Percentiles rank a stretch among this genome's conserved stretches.
These are phyloP conservation scores for Saprolegnia parasitica DNA, from an alignment of 352 stramenopile species.

Conservation along the genomic window DNA sequence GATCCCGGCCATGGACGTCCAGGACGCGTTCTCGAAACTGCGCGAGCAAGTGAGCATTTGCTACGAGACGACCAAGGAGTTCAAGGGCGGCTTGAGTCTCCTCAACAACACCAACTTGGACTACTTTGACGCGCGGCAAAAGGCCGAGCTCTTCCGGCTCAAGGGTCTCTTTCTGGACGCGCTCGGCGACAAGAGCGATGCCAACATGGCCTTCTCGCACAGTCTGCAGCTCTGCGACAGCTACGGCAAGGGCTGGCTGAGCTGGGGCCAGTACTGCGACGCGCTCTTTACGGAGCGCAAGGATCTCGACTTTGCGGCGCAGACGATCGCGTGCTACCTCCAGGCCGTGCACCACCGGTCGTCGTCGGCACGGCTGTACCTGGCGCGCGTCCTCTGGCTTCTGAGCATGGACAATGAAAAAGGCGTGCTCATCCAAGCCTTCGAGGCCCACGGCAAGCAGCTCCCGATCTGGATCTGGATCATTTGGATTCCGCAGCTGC, in stretches of 20 bases:
- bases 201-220: slow-evolving; percentile 89
- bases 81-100: slow-evolving; percentile 84
- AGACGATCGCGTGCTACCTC: slow-evolving; percentile 92
- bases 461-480: slow-evolving; percentile 99
- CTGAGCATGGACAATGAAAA: slow-evolving; percentile 83
- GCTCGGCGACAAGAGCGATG: slow-evolving; percentile 66
- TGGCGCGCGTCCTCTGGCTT: slow-evolving; percentile 88
- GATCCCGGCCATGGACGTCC: slow-evolving; percentile 88
- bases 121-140: slow-evolving; percentile 89
- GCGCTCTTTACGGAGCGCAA: slow-evolving; percentile 71
- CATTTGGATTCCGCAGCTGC: slow-evolving; percentile 96
- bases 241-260: slow-evolving; percentile 93
- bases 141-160: slow-evolving; percentile 89
- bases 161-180: slow-evolving; percentile 88
- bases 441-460: slow-evolving; percentile 92
- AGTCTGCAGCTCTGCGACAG: slow-evolving; percentile 89
- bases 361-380: slow-evolving; percentile 84
- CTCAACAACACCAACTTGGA: slow-evolving; percentile 92
- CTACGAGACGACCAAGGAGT: slow-evolving; percentile 84
- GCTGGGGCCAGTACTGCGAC: slow-evolving; percentile 91
- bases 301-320: slow-evolving; percentile 70
- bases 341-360: slow-evolving; percentile 89
- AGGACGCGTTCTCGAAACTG: slow-evolving; percentile 90
- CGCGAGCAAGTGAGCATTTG: slow-evolving; percentile 91
- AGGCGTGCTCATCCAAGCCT: slow-evolving; percentile 71